Conservation (phyloP, 2,329 filamentous ascomycete species). For the Scedosporium dehoogii region DNA sequence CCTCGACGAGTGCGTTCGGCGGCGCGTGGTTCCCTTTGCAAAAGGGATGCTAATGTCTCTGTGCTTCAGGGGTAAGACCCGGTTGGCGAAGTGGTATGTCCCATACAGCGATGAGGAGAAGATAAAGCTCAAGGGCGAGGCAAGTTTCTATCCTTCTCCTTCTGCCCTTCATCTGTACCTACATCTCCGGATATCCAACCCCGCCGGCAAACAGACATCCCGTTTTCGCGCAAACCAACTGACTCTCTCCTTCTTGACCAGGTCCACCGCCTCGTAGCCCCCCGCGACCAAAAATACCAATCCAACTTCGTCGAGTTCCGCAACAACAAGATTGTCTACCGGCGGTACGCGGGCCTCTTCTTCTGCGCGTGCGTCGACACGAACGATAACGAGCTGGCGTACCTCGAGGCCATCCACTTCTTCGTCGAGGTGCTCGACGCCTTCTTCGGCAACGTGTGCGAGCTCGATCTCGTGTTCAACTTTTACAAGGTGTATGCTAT, state of each 20-base stretch:
- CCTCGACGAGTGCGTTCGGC: neutral
- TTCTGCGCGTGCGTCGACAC: slow-evolving; percentile 99
- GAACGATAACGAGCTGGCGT: slow-evolving; percentile 96
- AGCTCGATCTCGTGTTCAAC: slow-evolving; percentile 82
- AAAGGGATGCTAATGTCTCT: neutral
- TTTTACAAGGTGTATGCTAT: slow-evolving; percentile 93
- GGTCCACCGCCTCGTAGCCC: slow-evolving; percentile 95
- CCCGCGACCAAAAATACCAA: slow-evolving; percentile 97
- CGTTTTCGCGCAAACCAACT: neutral
- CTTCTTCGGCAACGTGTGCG: slow-evolving; percentile 98
- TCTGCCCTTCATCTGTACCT: neutral
- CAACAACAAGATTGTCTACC: slow-evolving; percentile 93
- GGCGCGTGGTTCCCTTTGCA: neutral
- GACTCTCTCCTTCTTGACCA: slow-evolving; percentile 21
- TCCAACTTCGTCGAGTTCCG: slow-evolving; percentile 98
- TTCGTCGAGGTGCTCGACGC: slow-evolving; percentile 98
- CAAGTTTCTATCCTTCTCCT: slow-evolving; percentile 27
- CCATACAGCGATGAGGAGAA: slow-evolving; percentile 99
- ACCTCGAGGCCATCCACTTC: slow-evolving; percentile 96
- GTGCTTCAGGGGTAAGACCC: slow-evolving; percentile 76
- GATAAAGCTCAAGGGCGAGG: slow-evolving; percentile 97
- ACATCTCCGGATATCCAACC: neutral
- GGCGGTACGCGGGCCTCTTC: slow-evolving; percentile 94
- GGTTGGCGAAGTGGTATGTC: slow-evolving; percentile 97
- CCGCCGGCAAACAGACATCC: neutral